Percentiles rank a stretch among this genome's conserved stretches.
These are phyloP conservation scores for Sphaceloma murrayae DNA, from an alignment of 2,329 filamentous ascomycete genomes.

Conservation along the genomic window DNA sequence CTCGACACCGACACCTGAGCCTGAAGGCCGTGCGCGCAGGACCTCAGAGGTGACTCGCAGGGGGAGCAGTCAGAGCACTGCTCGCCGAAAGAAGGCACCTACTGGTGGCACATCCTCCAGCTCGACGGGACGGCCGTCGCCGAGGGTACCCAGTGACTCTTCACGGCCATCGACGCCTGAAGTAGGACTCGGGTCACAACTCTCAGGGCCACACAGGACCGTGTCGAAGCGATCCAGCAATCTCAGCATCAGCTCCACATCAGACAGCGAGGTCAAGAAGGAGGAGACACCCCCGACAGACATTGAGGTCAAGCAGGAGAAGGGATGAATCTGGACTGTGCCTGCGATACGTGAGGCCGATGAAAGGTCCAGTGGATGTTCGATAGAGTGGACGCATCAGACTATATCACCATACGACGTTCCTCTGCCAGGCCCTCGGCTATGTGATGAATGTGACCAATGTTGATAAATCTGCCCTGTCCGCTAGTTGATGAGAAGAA, in stretches of 20 bases:
- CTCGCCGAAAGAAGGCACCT: constrained; percentile 11
- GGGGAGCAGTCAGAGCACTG: constrained; percentile 16
- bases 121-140: constrained; percentile 3
- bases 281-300: constrained; percentile 19
- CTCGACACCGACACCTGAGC: constrained; percentile 26
- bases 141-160: constrained; percentile 5
- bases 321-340: background rate
- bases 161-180: constrained; percentile 16
- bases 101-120: constrained; percentile 3
- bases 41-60: constrained; percentile 5
- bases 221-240: constrained; percentile 19
- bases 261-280: constrained; percentile 19
- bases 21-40: constrained; percentile 24
- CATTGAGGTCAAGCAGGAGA: constrained; percentile 17
- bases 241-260: constrained; percentile 17
- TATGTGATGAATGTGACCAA: no score
- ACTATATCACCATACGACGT: no score
- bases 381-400: no score
- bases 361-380: no score
- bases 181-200: constrained; percentile 3
- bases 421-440: no score
- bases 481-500: no score
- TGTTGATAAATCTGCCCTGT: no score
- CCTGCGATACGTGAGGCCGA: no score
- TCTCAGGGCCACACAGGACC: background rate